phyloP scores from a whole-genome alignment of 2,329 filamentous ascomycete species.

The Didymella segeticola region DNA sequence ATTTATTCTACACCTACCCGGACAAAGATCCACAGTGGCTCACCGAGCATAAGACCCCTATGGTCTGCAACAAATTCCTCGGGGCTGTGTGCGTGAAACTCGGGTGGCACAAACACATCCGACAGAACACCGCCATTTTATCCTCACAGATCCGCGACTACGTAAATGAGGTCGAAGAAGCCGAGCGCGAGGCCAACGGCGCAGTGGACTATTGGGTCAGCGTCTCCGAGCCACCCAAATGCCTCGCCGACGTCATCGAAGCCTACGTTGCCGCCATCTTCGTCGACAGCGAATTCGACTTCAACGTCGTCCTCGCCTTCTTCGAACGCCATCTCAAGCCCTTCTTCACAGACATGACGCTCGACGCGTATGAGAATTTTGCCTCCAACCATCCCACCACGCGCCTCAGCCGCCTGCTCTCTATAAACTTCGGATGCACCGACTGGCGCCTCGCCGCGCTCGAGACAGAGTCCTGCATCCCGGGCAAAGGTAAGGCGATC shows the following conservation, averaged over 20 bases:
- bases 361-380: conserved; percentile 76
- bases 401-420: conserved; percentile 69
- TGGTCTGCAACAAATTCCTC: conserved; percentile 96
- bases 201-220: conserved; percentile 72
- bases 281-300: conserved; percentile 85
- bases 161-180: conserved; percentile 64
- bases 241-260: conserved; percentile 86
- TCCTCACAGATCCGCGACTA: conserved; percentile 59
- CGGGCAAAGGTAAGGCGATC: conserved; percentile 56
- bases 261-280: conserved; percentile 89
- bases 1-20: conserved; percentile 79
- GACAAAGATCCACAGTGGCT: conserved; percentile 91
- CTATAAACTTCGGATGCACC: conserved; percentile 69
- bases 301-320: conserved; percentile 73
- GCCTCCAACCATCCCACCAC: conserved; percentile 85
- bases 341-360: conserved; percentile 83
- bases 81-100: conserved; percentile 81
- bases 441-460: conserved; percentile 57
- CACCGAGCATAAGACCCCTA: conserved; percentile 99
- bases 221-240: conserved; percentile 70
- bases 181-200: conserved; percentile 57
- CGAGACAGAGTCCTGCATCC: conserved; percentile 54
- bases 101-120: conserved; percentile 77
- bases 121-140: conserved; percentile 59
- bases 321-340: conserved; percentile 76